phyloP scores from a whole-genome alignment of 78 protist species.

The Tieghemostelium lacteum region DNA sequence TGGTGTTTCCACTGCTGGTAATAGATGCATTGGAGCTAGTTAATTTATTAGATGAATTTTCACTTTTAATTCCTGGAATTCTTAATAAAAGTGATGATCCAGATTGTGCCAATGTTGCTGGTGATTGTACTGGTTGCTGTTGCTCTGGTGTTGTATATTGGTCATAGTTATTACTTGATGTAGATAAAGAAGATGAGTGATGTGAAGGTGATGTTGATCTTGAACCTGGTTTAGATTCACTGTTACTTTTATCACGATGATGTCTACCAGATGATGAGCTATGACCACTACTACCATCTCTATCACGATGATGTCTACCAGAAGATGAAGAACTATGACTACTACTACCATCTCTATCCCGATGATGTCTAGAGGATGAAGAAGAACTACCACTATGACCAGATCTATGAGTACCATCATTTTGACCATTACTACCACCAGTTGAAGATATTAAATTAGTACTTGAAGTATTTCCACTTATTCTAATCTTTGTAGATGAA shows the following conservation, averaged over 20 bases:
- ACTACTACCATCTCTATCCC: background rate
- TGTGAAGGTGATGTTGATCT: conserved; percentile 2
- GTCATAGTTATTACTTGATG: background rate
- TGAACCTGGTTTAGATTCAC: too few relatives aligned
- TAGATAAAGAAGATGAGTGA: too few relatives aligned
- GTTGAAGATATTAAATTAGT: too few relatives aligned
- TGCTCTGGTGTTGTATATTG: background rate
- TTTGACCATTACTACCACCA: background rate
- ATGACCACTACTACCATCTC: background rate
- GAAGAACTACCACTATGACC: background rate
- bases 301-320: background rate
- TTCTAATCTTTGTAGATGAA: conserved; percentile 15
- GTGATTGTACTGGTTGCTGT: conserved; percentile 10
- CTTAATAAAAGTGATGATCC: conserved; percentile 33
- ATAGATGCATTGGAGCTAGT: background rate
- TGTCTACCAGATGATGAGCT: background rate
- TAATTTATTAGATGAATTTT: too few relatives aligned
- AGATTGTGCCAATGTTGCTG: conserved; percentile 11
- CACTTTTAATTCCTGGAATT: conserved; percentile 44
- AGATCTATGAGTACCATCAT: background rate
- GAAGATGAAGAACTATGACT: background rate
- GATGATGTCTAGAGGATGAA: too few relatives aligned
- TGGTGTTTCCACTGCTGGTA: background rate
- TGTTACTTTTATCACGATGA: background rate
- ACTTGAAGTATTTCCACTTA: background rate